A percentile compares a stretch with the other conserved stretches of the same genome.
phyloP scores from a whole-genome alignment of 208 protist species.

The Acanthamoeba triangularis region DNA sequence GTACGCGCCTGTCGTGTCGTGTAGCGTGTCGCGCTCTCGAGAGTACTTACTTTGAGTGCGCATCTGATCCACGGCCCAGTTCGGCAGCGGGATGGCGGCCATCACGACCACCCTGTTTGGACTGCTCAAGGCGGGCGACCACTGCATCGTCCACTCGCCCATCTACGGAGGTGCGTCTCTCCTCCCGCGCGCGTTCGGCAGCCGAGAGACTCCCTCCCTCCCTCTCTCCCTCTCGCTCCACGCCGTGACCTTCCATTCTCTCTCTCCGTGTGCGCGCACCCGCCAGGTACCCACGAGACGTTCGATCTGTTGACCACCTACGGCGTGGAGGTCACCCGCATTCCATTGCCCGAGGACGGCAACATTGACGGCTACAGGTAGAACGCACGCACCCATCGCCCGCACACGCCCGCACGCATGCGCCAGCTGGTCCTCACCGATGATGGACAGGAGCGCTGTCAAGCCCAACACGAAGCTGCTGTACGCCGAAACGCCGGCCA shows the following conservation, averaged over 20 bases:
- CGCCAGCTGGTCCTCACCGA: no score
- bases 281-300: conserved; percentile 2
- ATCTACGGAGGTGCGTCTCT: conserved; percentile 16
- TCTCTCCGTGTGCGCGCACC: not conserved
- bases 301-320: conserved; percentile 52
- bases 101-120: conserved; percentile 53
- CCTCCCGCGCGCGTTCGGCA: not conserved
- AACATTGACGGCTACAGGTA: conserved; percentile 96
- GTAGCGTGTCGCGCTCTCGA: not conserved
- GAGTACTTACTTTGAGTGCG: not conserved
- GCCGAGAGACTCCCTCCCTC: not conserved
- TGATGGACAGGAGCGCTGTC: conserved; percentile 72
- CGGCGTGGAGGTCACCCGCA: conserved; percentile 22
- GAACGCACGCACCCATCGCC: conserved; percentile 93
- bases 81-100: conserved; percentile 69
- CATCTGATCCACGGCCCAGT: not conserved
- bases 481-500: conserved; percentile 97
- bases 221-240: no score
- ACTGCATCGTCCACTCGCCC: conserved; percentile 26
- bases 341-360: conserved; percentile 53
- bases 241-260: no score
- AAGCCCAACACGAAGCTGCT: conserved; percentile 91
- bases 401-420: conserved; percentile 81
- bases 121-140: conserved; percentile 40
- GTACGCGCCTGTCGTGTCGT: not conserved